A percentile compares a stretch with the other conserved stretches of the same genome.
These are phyloP conservation scores for Kwoniella dejecticola DNA, from an alignment of 768 basidiomycete genomes.

Conservation along the genomic window DNA sequence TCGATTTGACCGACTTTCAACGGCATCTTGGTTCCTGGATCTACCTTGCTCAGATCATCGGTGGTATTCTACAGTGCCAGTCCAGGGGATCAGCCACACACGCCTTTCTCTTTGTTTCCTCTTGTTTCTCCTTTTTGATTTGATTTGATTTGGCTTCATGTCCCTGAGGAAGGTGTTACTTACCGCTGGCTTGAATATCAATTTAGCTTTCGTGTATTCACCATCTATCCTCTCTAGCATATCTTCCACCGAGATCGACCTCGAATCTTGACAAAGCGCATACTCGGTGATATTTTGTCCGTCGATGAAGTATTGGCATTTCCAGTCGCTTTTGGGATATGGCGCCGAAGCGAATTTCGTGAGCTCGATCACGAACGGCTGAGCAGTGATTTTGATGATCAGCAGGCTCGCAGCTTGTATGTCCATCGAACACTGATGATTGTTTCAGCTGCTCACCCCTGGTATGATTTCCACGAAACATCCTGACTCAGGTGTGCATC, in stretches of 20 bases:
- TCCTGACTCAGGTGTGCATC: neutral
- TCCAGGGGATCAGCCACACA: neutral
- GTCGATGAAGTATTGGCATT: neutral
- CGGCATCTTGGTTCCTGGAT: neutral
- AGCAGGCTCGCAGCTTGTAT: neutral
- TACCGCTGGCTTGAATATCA: neutral
- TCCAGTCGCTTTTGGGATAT: neutral
- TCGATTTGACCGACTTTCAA: neutral
- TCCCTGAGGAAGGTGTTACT: neutral
- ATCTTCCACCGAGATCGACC: neutral
- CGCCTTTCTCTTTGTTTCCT: too few relatives aligned
- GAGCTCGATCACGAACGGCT: slow-evolving; percentile 1
- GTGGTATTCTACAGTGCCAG: neutral
- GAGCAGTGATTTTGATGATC: neutral
- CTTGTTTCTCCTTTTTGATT: too few relatives aligned
- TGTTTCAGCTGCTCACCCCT: neutral
- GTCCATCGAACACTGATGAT: neutral
- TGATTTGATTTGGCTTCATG: neutral
- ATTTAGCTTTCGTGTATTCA: neutral
- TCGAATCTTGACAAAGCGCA: neutral
- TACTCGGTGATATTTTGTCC: neutral
- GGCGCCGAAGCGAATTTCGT: neutral
- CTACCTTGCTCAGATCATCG: neutral
- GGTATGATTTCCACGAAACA: slow-evolving; percentile 1
- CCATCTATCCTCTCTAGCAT: neutral